phyloP scores from a whole-genome alignment of 1,284 basidiomycete species.

The Apiotrichum gamsii region DNA sequence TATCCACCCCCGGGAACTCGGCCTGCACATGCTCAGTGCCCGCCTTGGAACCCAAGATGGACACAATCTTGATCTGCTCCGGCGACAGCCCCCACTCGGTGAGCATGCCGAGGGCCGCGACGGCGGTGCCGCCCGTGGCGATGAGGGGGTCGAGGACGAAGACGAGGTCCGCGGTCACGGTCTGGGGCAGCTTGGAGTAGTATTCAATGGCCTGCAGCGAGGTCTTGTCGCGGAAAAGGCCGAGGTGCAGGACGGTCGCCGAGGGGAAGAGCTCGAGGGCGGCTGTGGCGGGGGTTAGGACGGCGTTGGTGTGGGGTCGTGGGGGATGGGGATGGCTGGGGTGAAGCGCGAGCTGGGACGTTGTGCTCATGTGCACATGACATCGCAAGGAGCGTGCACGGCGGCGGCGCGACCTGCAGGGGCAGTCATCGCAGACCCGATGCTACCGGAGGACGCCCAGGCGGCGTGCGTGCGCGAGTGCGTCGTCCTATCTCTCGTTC shows the following conservation, averaged over 20 bases:
- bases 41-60: slow-evolving; percentile 68
- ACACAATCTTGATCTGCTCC: slow-evolving; percentile 69
- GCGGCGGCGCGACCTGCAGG: no score
- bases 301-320: no score
- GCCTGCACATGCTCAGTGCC: slow-evolving; percentile 64
- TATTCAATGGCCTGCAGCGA: slow-evolving; percentile 91
- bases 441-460: no score
- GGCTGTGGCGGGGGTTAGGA: no score
- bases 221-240: slow-evolving; percentile 82
- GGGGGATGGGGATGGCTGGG: no score
- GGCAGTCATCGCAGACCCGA: no score
- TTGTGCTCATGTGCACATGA: no score
- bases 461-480: no score
- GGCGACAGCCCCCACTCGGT: slow-evolving; percentile 72
- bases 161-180: slow-evolving; percentile 70
- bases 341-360: no score
- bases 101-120: slow-evolving; percentile 77
- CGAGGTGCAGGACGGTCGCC: slow-evolving; percentile 84
- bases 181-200: slow-evolving; percentile 81
- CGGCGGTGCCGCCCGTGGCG: slow-evolving; percentile 89
- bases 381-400: no score
- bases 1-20: slow-evolving; percentile 75
- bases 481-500: no score
- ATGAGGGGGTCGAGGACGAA: slow-evolving; percentile 82
- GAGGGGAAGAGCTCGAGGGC: slow-evolving; percentile 73